Evolutionary conservation across 164 flowering plant species (phyloP).

Genomic region (Stephania japonica): DNA sequence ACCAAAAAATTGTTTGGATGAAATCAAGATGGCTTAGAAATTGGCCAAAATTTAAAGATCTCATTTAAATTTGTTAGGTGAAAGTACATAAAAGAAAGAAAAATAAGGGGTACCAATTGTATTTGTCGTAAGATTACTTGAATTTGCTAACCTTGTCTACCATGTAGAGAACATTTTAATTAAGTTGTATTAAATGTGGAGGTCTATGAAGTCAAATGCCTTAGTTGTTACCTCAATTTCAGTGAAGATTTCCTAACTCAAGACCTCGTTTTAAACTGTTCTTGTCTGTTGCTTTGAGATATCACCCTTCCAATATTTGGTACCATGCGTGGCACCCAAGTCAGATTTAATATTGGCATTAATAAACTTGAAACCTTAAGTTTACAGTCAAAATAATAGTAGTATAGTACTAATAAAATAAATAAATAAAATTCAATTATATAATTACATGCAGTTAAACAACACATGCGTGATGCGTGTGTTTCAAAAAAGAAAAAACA

Average conservation of each 20-base stretch:
- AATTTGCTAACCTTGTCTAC: conserved; percentile 38
- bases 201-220: conserved; percentile 37
- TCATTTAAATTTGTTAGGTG: background rate
- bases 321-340: conserved; percentile 42
- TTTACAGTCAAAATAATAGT: conserved; percentile 22
- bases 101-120: conserved; percentile 7
- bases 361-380: conserved; percentile 46
- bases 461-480: background rate
- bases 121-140: conserved; percentile 15
- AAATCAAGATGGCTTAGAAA: background rate
- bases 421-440: background rate
- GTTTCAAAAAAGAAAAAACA: too few species aligned
- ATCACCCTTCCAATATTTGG: conserved; percentile 53
- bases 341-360: conserved; percentile 26
- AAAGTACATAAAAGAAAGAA: background rate
- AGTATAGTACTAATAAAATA: too few species aligned
- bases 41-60: too few species aligned
- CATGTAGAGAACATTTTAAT: conserved; percentile 31
- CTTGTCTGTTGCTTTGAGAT: conserved; percentile 40
- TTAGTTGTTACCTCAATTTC: conserved; percentile 47
- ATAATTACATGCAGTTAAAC: background rate
- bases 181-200: conserved; percentile 28
- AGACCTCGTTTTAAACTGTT: conserved; percentile 59
- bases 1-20: background rate
- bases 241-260: conserved; percentile 49